Evolutionary conservation across 2,329 filamentous ascomycete species (phyloP).

Genomic region (Hypomyces perniciosus): DNA sequence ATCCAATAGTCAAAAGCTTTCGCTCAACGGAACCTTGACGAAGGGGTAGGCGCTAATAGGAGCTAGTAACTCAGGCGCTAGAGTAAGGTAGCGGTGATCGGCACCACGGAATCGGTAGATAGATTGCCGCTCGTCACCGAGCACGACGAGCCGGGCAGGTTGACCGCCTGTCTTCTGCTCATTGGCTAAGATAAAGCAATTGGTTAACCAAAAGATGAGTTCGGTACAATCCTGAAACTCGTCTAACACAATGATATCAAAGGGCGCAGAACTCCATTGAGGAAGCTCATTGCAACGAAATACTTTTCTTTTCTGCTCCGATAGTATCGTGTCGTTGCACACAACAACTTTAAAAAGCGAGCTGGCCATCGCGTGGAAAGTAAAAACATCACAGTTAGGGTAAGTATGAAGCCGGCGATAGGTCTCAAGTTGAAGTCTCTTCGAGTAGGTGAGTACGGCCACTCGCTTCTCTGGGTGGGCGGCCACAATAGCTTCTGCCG

Average conservation of each 20-base stretch:
- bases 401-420: not conserved
- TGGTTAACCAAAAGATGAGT: conserved; percentile 21
- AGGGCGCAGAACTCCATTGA: conserved; percentile 18
- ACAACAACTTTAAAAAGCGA: not conserved
- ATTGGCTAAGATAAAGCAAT: conserved; percentile 21
- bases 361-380: conserved; percentile 3
- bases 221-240: conserved; percentile 28
- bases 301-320: not conserved
- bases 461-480: conserved; percentile 18
- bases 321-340: not conserved
- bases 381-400: not conserved
- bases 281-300: conserved; percentile 11
- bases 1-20: conserved; percentile 23
- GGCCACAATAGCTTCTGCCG: conserved; percentile 24
- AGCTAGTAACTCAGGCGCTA: conserved; percentile 14
- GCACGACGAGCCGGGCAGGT: conserved; percentile 20
- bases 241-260: conserved; percentile 27
- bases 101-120: conserved; percentile 25
- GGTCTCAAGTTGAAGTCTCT: conserved; percentile 11
- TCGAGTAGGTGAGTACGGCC: conserved; percentile 23
- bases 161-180: conserved; percentile 11
- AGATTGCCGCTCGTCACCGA: conserved; percentile 27
- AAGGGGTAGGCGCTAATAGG: not conserved
- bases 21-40: not conserved
- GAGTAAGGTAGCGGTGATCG: conserved; percentile 23